Base-by-base conservation (phyloP, 352 stramenopile species). In the Bremia lactucae region DNA sequence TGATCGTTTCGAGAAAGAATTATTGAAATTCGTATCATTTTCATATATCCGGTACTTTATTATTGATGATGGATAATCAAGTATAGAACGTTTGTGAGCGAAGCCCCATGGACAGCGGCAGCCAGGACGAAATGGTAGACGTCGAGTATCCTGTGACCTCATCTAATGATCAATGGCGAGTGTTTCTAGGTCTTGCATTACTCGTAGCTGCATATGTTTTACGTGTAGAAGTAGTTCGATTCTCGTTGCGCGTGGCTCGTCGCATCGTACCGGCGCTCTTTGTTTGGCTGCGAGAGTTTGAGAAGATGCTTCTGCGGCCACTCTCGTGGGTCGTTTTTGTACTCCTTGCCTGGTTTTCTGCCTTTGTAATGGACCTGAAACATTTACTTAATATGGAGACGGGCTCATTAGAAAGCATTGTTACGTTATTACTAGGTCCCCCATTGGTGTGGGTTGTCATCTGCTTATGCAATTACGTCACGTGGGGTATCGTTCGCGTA, bases 271-370 rank as follows among this genome's bases (percentile, higher is more conserved):
- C 76, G 2, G 59, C 59, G 28, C 55, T 76, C 20, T 65, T 78
- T 36, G 64, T 73, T n/a, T 88, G 71, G 70, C 65, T 92, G 36
- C 73, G 79, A 25, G 72, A 92, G 62, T 89, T 92, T 46, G 79
- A 92, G 48, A 88, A 89, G 43, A 82, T 68, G 48, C 55, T 92
- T 16, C 36, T 87, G 41, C 59, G 63, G 22, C 79, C 79, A 31
- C 57, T 92, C 0, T 85, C 79, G 0, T 92, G 76, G 73, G 70
- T 87, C 24, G 70, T 92, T 11, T 89, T 89, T 49, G 61, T 92
- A 21, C 54, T 92, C 19, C 52, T 87, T 11, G 45, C 70, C 14
- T 88, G 77, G 73, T 68, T 87, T 36, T 63, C 55, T 3, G 51
- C 67, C 21, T 82, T 79, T 35, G 64, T 87, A 28, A 87, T 86